Evolutionary conservation across 768 basidiomycete genomes (phyloP).

Genomic region (Suillus occidentalis): DNA sequence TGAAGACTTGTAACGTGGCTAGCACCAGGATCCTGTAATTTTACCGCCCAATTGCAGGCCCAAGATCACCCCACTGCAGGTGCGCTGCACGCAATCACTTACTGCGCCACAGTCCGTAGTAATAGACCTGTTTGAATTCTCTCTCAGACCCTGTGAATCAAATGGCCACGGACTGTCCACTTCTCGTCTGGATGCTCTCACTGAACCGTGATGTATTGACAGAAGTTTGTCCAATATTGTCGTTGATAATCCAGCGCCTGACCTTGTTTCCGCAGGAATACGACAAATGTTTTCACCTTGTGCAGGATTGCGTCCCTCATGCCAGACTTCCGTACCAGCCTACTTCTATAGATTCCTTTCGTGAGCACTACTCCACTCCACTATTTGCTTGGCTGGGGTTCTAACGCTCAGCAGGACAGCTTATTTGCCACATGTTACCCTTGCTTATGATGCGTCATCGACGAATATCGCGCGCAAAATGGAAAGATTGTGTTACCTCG

Average conservation of each 20-base stretch:
- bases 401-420: constrained; percentile 47
- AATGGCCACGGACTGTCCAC: constrained; percentile 53
- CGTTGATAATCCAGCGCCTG: constrained; percentile 5
- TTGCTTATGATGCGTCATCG: constrained; percentile 86
- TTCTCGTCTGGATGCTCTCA: constrained; percentile 80
- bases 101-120: background rate
- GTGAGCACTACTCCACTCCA: constrained; percentile 43
- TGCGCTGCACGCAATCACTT: constrained; percentile 2
- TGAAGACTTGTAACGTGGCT: constrained; percentile 5
- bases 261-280: constrained; percentile 56
- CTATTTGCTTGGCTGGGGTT: background rate
- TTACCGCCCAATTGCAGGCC: constrained; percentile 1
- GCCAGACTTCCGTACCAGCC: constrained; percentile 55
- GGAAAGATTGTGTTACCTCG: constrained; percentile 61
- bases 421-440: constrained; percentile 74
- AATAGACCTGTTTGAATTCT: background rate
- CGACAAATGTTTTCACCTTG: constrained; percentile 60
- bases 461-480: constrained; percentile 72
- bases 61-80: constrained; percentile 9
- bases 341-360: constrained; percentile 60
- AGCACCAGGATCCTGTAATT: constrained; percentile 4
- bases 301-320: constrained; percentile 61
- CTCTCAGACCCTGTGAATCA: background rate
- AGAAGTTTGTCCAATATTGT: constrained; percentile 41
- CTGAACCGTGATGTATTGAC: constrained; percentile 71